Evolutionary conservation across 2,329 filamentous ascomycete species (phyloP).

Genomic region (Stagonosporopsis rhizophila): DNA sequence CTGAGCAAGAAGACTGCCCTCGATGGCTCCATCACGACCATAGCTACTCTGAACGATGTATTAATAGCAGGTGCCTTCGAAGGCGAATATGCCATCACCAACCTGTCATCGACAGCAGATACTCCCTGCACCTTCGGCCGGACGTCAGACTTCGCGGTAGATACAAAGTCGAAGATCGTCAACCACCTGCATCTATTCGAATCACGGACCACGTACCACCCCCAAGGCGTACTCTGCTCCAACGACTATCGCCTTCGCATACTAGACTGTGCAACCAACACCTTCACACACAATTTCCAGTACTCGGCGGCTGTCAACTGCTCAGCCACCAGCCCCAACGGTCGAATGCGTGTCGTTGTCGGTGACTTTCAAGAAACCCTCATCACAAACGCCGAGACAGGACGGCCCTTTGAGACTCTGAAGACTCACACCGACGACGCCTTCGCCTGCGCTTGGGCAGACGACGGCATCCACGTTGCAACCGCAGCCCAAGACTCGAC

Average conservation of each 20-base stretch:
- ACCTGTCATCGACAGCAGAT: constrained; percentile 48
- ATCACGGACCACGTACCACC: constrained; percentile 56
- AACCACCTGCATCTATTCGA: constrained; percentile 64
- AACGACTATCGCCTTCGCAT: constrained; percentile 64
- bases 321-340: constrained; percentile 73
- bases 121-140: constrained; percentile 52
- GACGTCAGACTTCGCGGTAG: constrained; percentile 57
- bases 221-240: constrained; percentile 63
- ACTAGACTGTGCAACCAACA: constrained; percentile 64
- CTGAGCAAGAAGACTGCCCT: constrained; percentile 50
- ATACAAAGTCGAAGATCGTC: constrained; percentile 61
- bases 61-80: constrained; percentile 64
- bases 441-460: constrained; percentile 81
- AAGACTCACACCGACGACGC: constrained; percentile 72
- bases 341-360: constrained; percentile 74
- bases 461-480: constrained; percentile 76
- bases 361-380: constrained; percentile 71
- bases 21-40: constrained; percentile 59
- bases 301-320: constrained; percentile 75
- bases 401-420: constrained; percentile 64
- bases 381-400: constrained; percentile 73
- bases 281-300: constrained; percentile 61
- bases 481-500: constrained; percentile 79
- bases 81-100: constrained; percentile 63
- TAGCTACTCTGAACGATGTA: constrained; percentile 58